phyloP scores from a whole-genome alignment of 441 rosid genomes.

The Populus tomentosa region DNA sequence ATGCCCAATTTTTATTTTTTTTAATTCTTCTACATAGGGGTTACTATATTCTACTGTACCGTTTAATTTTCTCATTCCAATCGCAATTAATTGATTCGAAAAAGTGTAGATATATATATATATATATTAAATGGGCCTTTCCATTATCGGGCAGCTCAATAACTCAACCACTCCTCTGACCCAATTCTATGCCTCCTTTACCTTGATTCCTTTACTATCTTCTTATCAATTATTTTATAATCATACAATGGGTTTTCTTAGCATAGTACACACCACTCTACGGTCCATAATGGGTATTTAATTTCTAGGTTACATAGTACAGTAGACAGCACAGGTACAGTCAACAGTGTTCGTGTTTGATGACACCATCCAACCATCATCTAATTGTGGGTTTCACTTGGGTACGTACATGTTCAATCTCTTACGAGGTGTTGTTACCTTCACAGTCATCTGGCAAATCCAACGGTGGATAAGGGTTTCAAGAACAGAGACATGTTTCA shows the following conservation, averaged over 20 bases:
- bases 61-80: background rate
- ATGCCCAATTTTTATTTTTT: background rate
- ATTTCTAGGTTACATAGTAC: conserved; percentile 14
- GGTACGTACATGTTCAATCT: conserved; percentile 1
- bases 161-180: conserved; percentile 89
- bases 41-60: background rate
- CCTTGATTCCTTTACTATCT: conserved; percentile 55
- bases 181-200: conserved; percentile 43
- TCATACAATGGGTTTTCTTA: background rate
- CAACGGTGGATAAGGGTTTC: conserved; percentile 26
- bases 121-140: conserved; percentile 40
- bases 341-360: conserved; percentile 9
- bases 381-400: conserved; percentile 18
- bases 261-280: conserved; percentile 20
- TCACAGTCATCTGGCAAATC: conserved; percentile 14
- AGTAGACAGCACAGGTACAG: conserved; percentile 11
- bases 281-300: conserved; percentile 31
- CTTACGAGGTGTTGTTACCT: conserved; percentile 30
- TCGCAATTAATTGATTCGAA: background rate
- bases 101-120: conserved; percentile 6
- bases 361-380: conserved; percentile 32
- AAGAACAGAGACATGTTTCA: too few species aligned
- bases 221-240: conserved; percentile 23
- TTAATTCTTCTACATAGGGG: background rate
- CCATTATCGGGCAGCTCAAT: conserved; percentile 71